Base-by-base conservation (phyloP, 2,329 filamentous ascomycete species). In the Talaromyces amestolkiae region DNA sequence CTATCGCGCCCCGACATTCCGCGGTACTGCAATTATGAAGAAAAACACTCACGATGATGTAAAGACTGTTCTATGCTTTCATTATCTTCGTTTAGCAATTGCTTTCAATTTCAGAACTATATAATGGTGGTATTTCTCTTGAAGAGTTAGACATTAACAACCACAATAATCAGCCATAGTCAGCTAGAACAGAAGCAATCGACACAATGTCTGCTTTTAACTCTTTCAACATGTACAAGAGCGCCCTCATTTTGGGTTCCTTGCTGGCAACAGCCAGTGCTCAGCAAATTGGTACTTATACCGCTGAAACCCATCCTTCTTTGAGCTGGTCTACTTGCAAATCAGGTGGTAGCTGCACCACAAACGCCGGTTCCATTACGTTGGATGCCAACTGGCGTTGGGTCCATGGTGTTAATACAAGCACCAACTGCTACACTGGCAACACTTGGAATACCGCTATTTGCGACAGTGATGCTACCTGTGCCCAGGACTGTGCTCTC, bases 341-440 rank as follows among this genome's bases (percentile, higher is more conserved):
- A 43, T 71, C 77, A 22, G 78, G 76, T 64, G 84, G 85, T 61
- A 78, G 77, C 47, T 88, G 86, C 78, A 81, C 77, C 33, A 85
- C 74, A 1, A 83, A 85, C 69, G 70, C 72, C 43, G 85, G 82
- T 45, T 82, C 81, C 37, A 79, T 88, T 62, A 83, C 84, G 60
- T 75, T 88, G 69, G 85, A 87, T 70, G 71, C 83, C 67, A 87
- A 87, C 77, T 87, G 85, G 85, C 81, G 85, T 64, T 87, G 85
- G 85, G 73, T 85, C 60, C 84, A 87, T 74, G 74, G 76, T 39
- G 79, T 76, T 45, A 70, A 72, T 7, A 80, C 80, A 51, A 82
- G 79, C 68, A 83, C 79, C 70, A 87, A 88, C 78, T 87, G 85
- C 79, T 87, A 87, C 76, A 81, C 76, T 4, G 84, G 83, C 59